Base-by-base conservation (phyloP, 306 rosid species). In the Dalbergia cultrata region DNA sequence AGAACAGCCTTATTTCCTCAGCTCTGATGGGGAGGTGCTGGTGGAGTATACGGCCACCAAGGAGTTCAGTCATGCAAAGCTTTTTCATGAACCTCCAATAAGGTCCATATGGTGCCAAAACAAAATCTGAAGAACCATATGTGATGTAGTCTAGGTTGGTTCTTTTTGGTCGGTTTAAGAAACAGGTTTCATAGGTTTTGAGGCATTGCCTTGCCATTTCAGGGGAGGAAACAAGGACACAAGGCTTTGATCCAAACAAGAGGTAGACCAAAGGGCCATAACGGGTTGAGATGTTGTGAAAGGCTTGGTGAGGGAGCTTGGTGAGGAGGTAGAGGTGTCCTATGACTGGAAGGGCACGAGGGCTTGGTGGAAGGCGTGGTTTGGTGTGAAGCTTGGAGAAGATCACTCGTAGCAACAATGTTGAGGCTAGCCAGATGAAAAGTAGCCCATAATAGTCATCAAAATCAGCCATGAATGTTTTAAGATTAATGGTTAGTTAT, bases 21-120 rank as follows among this genome's bases (percentile, higher is more conserved):
- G n/a, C 59, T 57, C 93, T 84, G 12, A 87, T 21, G 0, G 87
- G 83, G 31, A 78, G 74, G 56, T 77, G 82, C 19, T 81, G 86
- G 0, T 87, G 85, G 47, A 89, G 57, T 11, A 72, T 85, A 2
- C 80, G 84, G 1, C 82, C 83, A 0, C 90, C 87, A 0, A 91
- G 91, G 59, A 91, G 96, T 54, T 89, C 80, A 13, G 84, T 74
- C 80, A 91, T 82, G 57, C 87, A 84, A 8, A 91, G 79, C 80
- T 74, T 88, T 33, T 86, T 91, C 89, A 87, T 87, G 86, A 89
- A 91, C 70, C 85, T 84, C 96, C 96, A 91, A 45, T 76, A 88
- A 8, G 89, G 89, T 69, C 90, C 96, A 54, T 91, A 91, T 1
- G 93, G 88, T 21, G 93, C 87, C 62, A 82, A 21, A 5, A 74